Evolutionary conservation across 192 early-diverging fungal genomes (phyloP).

Genomic region (Lunasporangiospora selenospora): DNA sequence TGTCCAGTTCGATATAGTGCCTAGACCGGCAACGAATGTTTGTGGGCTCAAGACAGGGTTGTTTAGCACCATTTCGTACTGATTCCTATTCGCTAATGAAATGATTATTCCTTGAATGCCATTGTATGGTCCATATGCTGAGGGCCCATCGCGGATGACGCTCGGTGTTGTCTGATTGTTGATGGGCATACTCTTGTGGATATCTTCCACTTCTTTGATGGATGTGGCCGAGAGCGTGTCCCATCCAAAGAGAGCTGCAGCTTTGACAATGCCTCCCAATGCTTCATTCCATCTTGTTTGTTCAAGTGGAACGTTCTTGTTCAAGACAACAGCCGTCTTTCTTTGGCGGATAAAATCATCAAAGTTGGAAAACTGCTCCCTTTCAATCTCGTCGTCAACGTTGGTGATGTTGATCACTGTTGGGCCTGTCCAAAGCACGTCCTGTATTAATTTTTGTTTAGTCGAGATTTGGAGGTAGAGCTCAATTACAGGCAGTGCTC

Average conservation of each 20-base stretch:
- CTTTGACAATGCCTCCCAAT: constrained; percentile 27
- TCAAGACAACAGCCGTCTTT: constrained; percentile 28
- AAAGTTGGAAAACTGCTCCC: constrained; percentile 1
- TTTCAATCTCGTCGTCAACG: constrained; percentile 7
- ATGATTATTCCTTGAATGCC: constrained; percentile 25
- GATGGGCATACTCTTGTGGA: not conserved
- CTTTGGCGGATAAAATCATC: constrained; percentile 8
- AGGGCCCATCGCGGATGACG: too few species aligned
- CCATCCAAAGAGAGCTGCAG: constrained; percentile 23
- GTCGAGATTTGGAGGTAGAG: constrained; percentile 24
- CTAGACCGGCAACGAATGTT: constrained; percentile 20
- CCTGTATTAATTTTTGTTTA: constrained; percentile 6
- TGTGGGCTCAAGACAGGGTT: not conserved
- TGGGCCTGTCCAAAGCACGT: constrained; percentile 25
- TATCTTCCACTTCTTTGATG: constrained; percentile 1
- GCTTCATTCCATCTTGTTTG: constrained; percentile 38
- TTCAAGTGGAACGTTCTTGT: constrained; percentile 17
- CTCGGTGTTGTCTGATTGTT: not conserved
- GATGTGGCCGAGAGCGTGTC: constrained; percentile 36
- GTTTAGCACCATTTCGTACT: constrained; percentile 15
- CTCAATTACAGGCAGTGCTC: constrained; percentile 26
- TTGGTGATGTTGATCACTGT: constrained; percentile 10
- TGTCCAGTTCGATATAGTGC: constrained; percentile 16
- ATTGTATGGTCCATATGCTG: constrained; percentile 12
- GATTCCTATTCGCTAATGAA: constrained; percentile 24